phyloP scores from a whole-genome alignment of 257 asterid genomes.

The Nicotiana sylvestris region DNA sequence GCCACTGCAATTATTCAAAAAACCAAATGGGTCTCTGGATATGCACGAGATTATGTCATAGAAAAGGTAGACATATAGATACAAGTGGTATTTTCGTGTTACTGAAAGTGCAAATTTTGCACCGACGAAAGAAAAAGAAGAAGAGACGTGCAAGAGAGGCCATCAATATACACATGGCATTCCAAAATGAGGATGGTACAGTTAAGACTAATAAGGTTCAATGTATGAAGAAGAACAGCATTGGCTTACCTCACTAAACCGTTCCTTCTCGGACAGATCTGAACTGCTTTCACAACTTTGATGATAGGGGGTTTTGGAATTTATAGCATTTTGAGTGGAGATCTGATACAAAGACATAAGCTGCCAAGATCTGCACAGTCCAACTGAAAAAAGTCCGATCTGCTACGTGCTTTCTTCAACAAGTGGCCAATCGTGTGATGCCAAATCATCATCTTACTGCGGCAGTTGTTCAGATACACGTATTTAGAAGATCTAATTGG shows the following conservation, averaged over 20 bases:
- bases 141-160: not conserved
- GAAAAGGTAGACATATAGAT: no score
- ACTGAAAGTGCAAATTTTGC: not conserved
- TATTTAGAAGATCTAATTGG: no score
- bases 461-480: no score
- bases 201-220: no score
- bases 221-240: no score
- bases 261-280: no score
- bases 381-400: not conserved
- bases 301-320: not conserved
- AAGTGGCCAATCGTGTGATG: not conserved
- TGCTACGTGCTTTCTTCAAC: not conserved
- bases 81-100: no score
- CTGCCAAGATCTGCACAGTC: not conserved
- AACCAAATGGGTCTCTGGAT: not conserved
- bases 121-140: not conserved
- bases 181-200: no score
- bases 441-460: not conserved
- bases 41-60: no score
- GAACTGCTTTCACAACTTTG: no score
- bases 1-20: not conserved
- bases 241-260: not conserved
- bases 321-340: not conserved
- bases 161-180: no score
- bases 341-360: not conserved